phyloP scores from a whole-genome alignment of 1,284 basidiomycete genomes.

The Gomphus bonarii region DNA sequence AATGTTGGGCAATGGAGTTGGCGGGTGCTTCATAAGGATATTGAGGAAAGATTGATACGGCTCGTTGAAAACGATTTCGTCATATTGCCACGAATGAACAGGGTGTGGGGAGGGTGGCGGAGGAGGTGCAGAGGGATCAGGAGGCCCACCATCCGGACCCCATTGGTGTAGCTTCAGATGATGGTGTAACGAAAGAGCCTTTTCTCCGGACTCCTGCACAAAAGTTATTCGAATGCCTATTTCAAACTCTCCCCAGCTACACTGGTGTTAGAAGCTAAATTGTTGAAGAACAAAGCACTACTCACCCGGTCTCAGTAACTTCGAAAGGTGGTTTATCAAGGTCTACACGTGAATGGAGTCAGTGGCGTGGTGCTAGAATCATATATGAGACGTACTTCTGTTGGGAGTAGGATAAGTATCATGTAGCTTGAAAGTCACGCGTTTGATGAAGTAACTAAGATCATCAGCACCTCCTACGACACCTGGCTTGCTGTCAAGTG shows the following conservation, averaged over 20 bases:
- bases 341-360: conserved; percentile 34
- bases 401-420: conserved; percentile 92
- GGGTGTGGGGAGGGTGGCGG: conserved; percentile 30
- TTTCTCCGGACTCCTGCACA: conserved; percentile 86
- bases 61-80: conserved; percentile 95
- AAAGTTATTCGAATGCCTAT: conserved; percentile 92
- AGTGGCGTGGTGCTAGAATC: conserved; percentile 9
- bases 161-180: conserved; percentile 97
- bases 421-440: conserved; percentile 96
- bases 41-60: conserved; percentile 86
- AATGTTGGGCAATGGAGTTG: conserved; percentile 67
- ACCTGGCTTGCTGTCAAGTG: conserved; percentile 38
- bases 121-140: conserved; percentile 54
- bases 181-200: conserved; percentile 80
- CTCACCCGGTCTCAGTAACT: conserved; percentile 86
- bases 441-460: conserved; percentile 81
- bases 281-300: neutral
- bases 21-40: conserved; percentile 72
- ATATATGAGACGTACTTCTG: conserved; percentile 50
- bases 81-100: conserved; percentile 99
- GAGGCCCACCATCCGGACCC: conserved; percentile 30
- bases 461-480: conserved; percentile 85
- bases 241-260: conserved; percentile 98
- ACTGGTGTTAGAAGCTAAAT: too few species aligned
- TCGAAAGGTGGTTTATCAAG: conserved; percentile 91